Conservation (phyloP, 352 stramenopile genomes). For the Phytophthora sp. region DNA sequence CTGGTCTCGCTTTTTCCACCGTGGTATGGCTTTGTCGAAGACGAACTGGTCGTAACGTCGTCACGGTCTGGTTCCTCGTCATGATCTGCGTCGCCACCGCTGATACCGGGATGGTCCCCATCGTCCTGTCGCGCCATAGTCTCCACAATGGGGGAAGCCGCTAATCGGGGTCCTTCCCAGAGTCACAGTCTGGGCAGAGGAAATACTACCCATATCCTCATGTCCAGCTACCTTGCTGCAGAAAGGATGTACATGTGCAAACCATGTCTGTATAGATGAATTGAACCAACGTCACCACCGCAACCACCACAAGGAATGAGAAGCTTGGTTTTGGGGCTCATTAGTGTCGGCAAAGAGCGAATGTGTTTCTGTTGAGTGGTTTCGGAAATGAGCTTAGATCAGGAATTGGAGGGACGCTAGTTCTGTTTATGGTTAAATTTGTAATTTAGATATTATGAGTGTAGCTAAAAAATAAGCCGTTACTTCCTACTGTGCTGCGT, state of each 20-base stretch:
- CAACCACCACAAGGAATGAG: slow-evolving; percentile 6
- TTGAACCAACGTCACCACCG: not conserved
- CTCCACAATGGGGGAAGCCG: not conserved
- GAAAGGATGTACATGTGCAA: slow-evolving; percentile 9
- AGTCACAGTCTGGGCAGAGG: not conserved
- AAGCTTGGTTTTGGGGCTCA: no score
- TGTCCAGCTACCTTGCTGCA: not conserved
- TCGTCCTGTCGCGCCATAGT: not conserved
- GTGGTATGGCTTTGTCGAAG: not conserved
- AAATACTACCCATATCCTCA: not conserved
- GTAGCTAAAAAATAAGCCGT: not conserved
- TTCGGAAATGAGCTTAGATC: no score
- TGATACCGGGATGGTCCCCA: no score
- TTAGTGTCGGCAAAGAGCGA: no score
- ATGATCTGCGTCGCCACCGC: no score
- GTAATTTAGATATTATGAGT: not conserved
- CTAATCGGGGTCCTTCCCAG: not conserved
- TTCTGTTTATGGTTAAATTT: not conserved
- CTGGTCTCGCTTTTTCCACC: not conserved
- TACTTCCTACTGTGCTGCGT: not conserved
- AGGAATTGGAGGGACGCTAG: no score
- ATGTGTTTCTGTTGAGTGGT: no score
- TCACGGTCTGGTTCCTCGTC: no score
- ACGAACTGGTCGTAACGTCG: no score
- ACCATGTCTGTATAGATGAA: slow-evolving; percentile 6